A percentile compares a stretch with the other conserved stretches of the same genome.
These are phyloP conservation scores for Tanacetum coccineum DNA, from an alignment of 129 eudicot species.

Conservation along the genomic window DNA sequence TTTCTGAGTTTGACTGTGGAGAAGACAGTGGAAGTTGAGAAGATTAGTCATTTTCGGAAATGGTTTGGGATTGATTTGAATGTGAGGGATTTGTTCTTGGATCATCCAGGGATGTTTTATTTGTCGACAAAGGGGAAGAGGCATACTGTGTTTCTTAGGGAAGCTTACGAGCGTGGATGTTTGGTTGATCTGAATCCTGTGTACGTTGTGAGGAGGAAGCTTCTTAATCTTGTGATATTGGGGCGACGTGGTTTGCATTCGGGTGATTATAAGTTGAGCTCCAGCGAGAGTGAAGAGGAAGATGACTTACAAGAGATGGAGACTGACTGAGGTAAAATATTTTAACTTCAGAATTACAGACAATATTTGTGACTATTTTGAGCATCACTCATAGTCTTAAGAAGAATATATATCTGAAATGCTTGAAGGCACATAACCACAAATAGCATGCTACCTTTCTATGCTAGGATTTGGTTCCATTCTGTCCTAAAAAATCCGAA, in stretches of 20 bases:
- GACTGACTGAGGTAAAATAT: constrained; percentile 29
- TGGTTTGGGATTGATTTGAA: constrained; percentile 91
- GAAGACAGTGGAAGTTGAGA: constrained; percentile 95
- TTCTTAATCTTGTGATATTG: constrained; percentile 66
- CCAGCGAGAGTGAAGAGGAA: constrained; percentile 32
- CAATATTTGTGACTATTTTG: constrained; percentile 4
- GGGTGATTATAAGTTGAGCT: constrained; percentile 25
- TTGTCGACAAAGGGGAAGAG: constrained; percentile 81
- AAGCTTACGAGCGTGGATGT: constrained; percentile 84
- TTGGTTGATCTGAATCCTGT: constrained; percentile 71
- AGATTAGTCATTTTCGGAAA: constrained; percentile 87
- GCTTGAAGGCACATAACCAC: neutral
- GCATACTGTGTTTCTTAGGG: constrained; percentile 87
- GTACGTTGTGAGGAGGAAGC: constrained; percentile 73
- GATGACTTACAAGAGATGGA: constrained; percentile 35
- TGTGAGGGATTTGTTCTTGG: constrained; percentile 85
- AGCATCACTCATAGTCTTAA: constrained; percentile 3
- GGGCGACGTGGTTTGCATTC: constrained; percentile 63
- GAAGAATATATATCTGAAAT: constrained; percentile 11
- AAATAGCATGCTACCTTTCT: no score
- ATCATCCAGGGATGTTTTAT: constrained; percentile 96
- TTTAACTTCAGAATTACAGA: neutral
- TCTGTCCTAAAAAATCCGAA: no score
- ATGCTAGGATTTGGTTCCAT: no score
- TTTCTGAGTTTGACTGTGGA: constrained; percentile 95